Base-by-base conservation (phyloP, 2,329 filamentous ascomycete species). In the Dendrostoma leiphaemia region DNA sequence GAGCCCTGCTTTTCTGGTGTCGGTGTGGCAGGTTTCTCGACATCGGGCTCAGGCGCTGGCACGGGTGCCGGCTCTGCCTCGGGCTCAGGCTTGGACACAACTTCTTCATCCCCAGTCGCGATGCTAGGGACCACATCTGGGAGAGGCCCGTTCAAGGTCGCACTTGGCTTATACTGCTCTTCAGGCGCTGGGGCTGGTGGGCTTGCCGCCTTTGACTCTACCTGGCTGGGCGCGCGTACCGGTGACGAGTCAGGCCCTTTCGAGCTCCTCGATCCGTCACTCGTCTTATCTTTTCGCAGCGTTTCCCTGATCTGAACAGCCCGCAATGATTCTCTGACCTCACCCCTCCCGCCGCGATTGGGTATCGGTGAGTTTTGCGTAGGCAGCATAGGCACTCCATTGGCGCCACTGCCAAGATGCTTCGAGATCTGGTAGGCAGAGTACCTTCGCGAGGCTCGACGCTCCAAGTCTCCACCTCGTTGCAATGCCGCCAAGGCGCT, bases 401-500 rank as follows among this genome's bases (percentile, higher is more conserved):
- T 91, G 15, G 89, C 82, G 35, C 88, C 86, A 15, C 85, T 82
- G 10, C 93, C 93, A 2, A 97, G 77, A 64, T 96, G 91, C 67
- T 97, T 97, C 43, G 91, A 90, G 62, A 99, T 96, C 66, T 99
- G 94, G 68, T 97, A 99, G 50, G 91, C 89, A 2, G 94, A 97
- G 68, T 97, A 99, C 65, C 94, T 81, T 62, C 93, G 82, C 13
- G 94, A 99, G 1, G 94, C 94, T 67, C 94, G 83, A 66, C 94
- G 84, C 72, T 99, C 94, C 47, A 99, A 75, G 61, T 97, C 92
- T 19, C 93, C 93, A 31, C 92, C 92, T 70, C 91, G 85, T 71
- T 97, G 94, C 61, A 99, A 72, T 48, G 92, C 91, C 46, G 91
- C 91, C 49, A 99, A 76, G 5, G 94, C 94, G 74, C 96, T 95